Percentiles rank a stretch among this genome's conserved stretches.
These are phyloP conservation scores for Linum tenue DNA, from an alignment of 345 rosid genomes.

Conservation along the genomic window DNA sequence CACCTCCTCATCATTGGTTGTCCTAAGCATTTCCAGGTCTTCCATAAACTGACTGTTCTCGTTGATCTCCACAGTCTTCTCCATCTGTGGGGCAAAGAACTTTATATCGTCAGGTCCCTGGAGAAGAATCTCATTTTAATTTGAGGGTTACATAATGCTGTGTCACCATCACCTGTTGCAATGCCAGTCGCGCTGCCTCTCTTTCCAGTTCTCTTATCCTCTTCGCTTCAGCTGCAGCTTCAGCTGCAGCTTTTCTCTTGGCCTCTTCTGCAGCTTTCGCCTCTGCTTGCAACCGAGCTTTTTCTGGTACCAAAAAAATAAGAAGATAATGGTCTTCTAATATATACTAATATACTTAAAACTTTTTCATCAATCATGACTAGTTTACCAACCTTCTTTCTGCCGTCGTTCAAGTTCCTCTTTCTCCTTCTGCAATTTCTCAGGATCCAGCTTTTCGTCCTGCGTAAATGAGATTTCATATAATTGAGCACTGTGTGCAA, in stretches of 20 bases:
- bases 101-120: too few species aligned
- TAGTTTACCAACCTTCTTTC: constrained; percentile 52
- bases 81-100: constrained; percentile 47
- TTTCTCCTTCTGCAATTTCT: constrained; percentile 55
- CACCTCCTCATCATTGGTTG: constrained; percentile 33
- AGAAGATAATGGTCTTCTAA: constrained; percentile 3
- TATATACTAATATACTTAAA: neutral
- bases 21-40: constrained; percentile 75
- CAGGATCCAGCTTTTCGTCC: constrained; percentile 77
- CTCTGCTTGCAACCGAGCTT: constrained; percentile 69
- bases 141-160: neutral
- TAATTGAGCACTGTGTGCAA: neutral
- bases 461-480: constrained; percentile 21
- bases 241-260: constrained; percentile 56
- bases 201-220: constrained; percentile 72
- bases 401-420: constrained; percentile 74
- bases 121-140: neutral
- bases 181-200: constrained; percentile 85
- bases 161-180: constrained; percentile 43
- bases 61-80: constrained; percentile 83
- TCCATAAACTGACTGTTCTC: constrained; percentile 70
- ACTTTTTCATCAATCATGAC: neutral
- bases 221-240: constrained; percentile 71
- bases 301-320: constrained; percentile 37
- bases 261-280: constrained; percentile 84